Evolutionary conservation across 2,329 filamentous ascomycete species (phyloP), one percentile per base, ranked within the genome.

Genomic region (Sporothrix dimorphospora): DNA sequence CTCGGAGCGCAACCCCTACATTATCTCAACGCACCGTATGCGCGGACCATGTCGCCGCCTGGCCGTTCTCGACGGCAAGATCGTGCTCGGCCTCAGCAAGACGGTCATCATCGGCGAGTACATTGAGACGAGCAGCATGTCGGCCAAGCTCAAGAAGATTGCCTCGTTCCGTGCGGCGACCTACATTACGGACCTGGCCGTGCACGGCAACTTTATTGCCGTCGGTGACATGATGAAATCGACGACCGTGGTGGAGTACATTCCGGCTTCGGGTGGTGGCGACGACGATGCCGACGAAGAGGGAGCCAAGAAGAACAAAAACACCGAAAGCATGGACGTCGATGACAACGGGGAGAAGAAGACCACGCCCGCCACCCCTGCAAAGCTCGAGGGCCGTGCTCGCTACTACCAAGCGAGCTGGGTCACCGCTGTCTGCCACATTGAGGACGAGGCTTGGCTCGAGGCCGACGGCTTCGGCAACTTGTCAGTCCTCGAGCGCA

Each of bases 191-290:
- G 93, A 95, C 76, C 80, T 98, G 7, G 89, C 91, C 11, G 87
- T 98, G 16, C 88, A 89, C 1, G 92, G 88, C 0, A 90, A 91
- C 76, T 85, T 88, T 30, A 94, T 99, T 74, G 93, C 92, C 0
- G 90, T 98, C 11, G 92, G 91, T 0, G 96, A 99, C 78, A 83
- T 99, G 61, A 98, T 97, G 92, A 98, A 98, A 82, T 97, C 93
- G 1, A 85, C 97, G 30, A 90, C 92, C 1, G 83, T 98, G 6
- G 84, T 98, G 9, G 86, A 96, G 78, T 96, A 91, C 78, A 83
- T 85, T 0, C 85, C 86, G 2, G 86, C 85, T 9, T 30, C 63
- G n/a, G 55, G 53, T 8, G 70, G 70, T 6, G n/a, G 72, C 34
- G 14, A n/a, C 21, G 19, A 19, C 16, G 34, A 27, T 0, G n/a